phyloP scores from a whole-genome alignment of 768 basidiomycete species.

The Boletus coccyginus region DNA sequence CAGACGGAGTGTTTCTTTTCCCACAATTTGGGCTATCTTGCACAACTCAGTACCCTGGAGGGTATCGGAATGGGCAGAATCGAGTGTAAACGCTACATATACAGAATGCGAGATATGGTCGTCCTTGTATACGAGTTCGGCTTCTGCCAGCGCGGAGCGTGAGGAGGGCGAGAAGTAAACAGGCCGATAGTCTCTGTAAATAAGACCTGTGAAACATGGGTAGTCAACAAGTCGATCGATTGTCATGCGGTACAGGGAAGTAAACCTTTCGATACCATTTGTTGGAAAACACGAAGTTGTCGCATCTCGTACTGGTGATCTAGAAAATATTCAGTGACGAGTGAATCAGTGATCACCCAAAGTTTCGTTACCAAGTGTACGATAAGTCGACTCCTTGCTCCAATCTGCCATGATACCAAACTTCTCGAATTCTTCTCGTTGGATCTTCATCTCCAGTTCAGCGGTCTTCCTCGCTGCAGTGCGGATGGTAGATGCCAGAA shows the following conservation, averaged over 20 bases:
- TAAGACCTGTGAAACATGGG: constrained; percentile 51
- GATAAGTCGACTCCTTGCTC: constrained; percentile 68
- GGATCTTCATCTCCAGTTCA: constrained; percentile 65
- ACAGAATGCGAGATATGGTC: constrained; percentile 86
- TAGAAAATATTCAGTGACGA: constrained; percentile 27
- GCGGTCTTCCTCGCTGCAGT: constrained; percentile 71
- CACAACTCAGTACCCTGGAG: constrained; percentile 11
- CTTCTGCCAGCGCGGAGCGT: constrained; percentile 90
- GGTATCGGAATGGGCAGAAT: constrained; percentile 21
- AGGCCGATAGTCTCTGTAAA: constrained; percentile 84
- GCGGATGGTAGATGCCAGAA: constrained; percentile 65
- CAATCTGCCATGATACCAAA: constrained; percentile 94
- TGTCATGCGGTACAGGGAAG: neutral
- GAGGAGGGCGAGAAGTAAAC: constrained; percentile 96
- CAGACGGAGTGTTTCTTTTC: constrained; percentile 44
- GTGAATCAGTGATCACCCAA: neutral
- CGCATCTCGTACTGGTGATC: constrained; percentile 87
- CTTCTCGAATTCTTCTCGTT: constrained; percentile 74
- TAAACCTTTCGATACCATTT: constrained; percentile 82
- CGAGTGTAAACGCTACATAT: constrained; percentile 78
- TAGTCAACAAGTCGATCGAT: neutral
- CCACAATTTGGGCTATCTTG: constrained; percentile 29
- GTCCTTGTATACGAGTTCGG: constrained; percentile 88
- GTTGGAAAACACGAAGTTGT: constrained; percentile 79
- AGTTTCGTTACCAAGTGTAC: constrained; percentile 67